A percentile compares a stretch with the other conserved stretches of the same genome.
These are phyloP conservation scores for Gracilariopsis chorda DNA, from an alignment of 23 red algal genomes.

Conservation along the genomic window DNA sequence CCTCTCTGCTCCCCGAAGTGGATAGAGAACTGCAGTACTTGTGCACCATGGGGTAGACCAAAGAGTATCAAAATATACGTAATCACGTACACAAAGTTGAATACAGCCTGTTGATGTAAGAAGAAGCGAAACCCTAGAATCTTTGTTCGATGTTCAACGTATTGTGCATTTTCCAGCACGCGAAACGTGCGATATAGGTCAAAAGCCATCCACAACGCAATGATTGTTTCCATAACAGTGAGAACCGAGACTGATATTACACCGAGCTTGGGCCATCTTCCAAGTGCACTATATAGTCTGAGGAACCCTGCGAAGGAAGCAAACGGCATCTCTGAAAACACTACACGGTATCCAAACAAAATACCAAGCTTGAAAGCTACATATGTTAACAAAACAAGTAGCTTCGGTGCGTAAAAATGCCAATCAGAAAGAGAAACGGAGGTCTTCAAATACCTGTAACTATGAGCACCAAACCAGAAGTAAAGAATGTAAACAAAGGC, in stretches of 20 bases:
- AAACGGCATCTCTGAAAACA: conserved; percentile 46
- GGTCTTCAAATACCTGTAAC: conserved; percentile 37
- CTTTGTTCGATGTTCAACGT: conserved; percentile 57
- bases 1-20: neutral
- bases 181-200: conserved; percentile 30
- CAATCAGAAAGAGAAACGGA: conserved; percentile 37
- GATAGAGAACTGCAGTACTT: conserved; percentile 40
- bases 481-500: conserved; percentile 47
- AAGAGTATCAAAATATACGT: conserved; percentile 35
- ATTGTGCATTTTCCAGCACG: conserved; percentile 16
- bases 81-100: conserved; percentile 30
- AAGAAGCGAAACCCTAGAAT: conserved; percentile 77
- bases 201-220: conserved; percentile 12
- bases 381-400: conserved; percentile 21
- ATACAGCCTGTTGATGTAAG: conserved; percentile 49
- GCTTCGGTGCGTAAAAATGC: conserved; percentile 76
- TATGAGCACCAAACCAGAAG: conserved; percentile 50
- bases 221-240: conserved; percentile 19
- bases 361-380: conserved; percentile 28
- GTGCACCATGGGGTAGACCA: conserved; percentile 45
- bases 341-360: conserved; percentile 29
- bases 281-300: conserved; percentile 9
- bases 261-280: conserved; percentile 33
- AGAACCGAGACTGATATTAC: conserved; percentile 15
- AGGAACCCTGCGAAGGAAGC: conserved; percentile 37